A percentile compares a stretch with the other conserved stretches of the same genome.
Conservation (phyloP, 1,284 basidiomycete species). For the Ceratobasidium sp. region DNA sequence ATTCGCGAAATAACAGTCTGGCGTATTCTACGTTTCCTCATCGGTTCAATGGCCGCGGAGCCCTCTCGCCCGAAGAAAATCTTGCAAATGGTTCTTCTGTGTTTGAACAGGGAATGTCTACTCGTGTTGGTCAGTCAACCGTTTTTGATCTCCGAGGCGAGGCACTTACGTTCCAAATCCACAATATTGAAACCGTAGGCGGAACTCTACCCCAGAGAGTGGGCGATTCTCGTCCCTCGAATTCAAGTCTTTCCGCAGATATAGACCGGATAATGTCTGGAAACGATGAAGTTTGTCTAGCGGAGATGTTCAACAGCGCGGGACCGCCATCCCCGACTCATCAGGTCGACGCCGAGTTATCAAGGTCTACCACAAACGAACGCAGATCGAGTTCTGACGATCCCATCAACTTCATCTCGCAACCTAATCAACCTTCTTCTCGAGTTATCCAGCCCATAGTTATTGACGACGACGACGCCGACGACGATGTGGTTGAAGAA, state of each 20-base stretch:
- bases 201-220: not conserved
- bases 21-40: not conserved
- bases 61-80: not conserved
- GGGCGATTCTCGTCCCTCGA: not conserved
- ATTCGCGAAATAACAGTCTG: not conserved
- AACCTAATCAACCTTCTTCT: not conserved
- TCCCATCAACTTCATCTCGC: slow-evolving; percentile 15
- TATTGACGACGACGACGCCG: slow-evolving; percentile 23
- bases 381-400: slow-evolving; percentile 19
- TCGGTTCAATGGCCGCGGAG: not conserved
- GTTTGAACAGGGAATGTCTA: too few species aligned
- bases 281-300: not conserved
- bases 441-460: not conserved
- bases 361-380: not conserved
- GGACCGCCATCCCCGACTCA: too few species aligned
- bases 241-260: not conserved
- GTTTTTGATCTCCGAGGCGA: not conserved
- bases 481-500: slow-evolving; percentile 4
- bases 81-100: not conserved
- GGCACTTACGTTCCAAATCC: not conserved
- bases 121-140: too few species aligned
- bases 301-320: not conserved
- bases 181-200: not conserved
- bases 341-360: not conserved
- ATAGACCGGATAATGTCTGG: slow-evolving; percentile 17